Base-by-base conservation (phyloP, 2,329 filamentous ascomycete species). In the Fusarium praegraminearum region DNA sequence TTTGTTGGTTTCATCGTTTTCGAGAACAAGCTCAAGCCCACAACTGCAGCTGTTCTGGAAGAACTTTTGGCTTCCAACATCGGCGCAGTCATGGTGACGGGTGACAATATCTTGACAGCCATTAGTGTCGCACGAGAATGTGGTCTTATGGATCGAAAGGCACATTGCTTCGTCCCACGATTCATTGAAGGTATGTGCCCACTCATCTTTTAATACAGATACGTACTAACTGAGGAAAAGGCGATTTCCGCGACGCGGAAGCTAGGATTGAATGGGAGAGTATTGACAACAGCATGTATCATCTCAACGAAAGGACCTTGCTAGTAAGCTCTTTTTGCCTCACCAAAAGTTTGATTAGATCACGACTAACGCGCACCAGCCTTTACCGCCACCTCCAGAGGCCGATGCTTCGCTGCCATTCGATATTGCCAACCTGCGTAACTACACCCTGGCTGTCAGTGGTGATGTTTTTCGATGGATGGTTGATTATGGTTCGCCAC, bases 1-100 rank as follows among this genome's bases (percentile, higher is more conserved):
- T 98, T 99, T 76, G 87, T 94, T 36, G 96, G 96, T 7, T 99
- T 99, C 81, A 98, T 99, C 76, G 91, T 99, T 56, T 99, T 99
- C 74, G 96, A 99, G 81, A 99, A 99, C 82, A 99, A 99, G 81
- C 83, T 99, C 65, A 99, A 99, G 79, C 90, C 93, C 2, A 94
- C 89, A 22, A 98, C 95, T 0, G 87, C 92, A 2, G 87, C 86
- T 2, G 92, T 98, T 35, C 88, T 99, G 28, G 87, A 91, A 58
- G 94, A 98, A 80, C 86, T 99, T 5, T 86, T 89, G 33, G 85
- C 91, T 54, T 95, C 97, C 10, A 92, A 92, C 58, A 97, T 99
- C 71, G 89, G 93, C 36, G 91, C 92, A 30, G 90, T 97, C 53
- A 99, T 99, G 96, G 97, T 97, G 67, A 99, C 96, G 0, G 96